These are phyloP conservation scores for Gossypium anomalum DNA, from an alignment of 345 rosid species.

Conservation along the genomic window DNA sequence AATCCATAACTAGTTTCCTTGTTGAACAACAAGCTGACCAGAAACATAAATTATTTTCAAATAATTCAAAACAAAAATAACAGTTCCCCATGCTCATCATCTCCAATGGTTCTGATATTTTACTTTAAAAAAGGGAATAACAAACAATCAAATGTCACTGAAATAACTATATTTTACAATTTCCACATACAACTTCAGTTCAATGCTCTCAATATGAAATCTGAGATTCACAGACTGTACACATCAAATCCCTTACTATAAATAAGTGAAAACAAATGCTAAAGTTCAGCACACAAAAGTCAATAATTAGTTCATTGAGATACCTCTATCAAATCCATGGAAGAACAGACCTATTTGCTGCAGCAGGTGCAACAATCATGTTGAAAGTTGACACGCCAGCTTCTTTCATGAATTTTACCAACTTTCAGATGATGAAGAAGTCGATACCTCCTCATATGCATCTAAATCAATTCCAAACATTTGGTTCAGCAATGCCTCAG, in stretches of 20 bases:
- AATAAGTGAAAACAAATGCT: constrained; percentile 6
- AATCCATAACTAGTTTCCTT: background rate
- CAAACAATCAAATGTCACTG: background rate
- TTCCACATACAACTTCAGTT: background rate
- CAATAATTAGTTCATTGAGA: background rate
- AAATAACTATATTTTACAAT: background rate
- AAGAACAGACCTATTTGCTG: constrained; percentile 27
- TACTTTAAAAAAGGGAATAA: background rate
- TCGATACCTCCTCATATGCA: constrained; percentile 65
- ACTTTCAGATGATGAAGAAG: constrained; percentile 61
- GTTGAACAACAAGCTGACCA: background rate
- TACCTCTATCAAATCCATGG: background rate
- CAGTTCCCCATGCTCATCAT: background rate
- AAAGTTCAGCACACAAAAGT: background rate
- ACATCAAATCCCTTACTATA: constrained; percentile 16
- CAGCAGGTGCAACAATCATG: constrained; percentile 66
- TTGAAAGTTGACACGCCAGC: constrained; percentile 68
- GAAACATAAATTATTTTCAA: background rate
- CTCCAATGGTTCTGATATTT: background rate
- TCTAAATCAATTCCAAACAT: constrained; percentile 71
- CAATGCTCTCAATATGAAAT: background rate
- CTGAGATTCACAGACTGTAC: background rate
- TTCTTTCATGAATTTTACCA: constrained; percentile 70
- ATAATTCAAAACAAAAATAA: background rate
- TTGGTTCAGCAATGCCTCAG: constrained; percentile 60